Evolutionary conservation across 2,329 filamentous ascomycete species (phyloP).

Genomic region (Bipolaris victoriae): DNA sequence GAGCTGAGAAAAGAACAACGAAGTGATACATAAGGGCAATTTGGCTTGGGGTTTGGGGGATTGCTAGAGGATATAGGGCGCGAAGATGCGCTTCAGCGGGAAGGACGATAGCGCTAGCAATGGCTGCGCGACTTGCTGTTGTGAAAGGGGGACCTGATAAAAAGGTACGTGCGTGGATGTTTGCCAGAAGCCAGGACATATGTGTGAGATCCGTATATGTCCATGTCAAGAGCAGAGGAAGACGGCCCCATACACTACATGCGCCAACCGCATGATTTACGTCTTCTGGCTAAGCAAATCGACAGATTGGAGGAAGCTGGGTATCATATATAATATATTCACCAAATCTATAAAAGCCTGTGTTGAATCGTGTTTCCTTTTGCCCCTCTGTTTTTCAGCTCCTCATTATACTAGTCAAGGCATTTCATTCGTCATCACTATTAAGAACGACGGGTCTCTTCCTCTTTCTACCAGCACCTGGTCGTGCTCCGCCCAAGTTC

Average conservation of each 20-base stretch:
- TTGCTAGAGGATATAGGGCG: neutral
- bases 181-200: no score
- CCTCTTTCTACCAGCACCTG: constrained; percentile 18
- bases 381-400: neutral
- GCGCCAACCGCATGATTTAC: neutral
- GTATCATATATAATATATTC: neutral
- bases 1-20: neutral
- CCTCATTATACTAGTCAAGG: neutral
- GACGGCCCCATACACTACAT: neutral
- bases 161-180: no score
- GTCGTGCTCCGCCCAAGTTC: constrained; percentile 14
- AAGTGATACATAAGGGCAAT: neutral
- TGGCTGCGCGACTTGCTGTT: neutral
- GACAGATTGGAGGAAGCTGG: neutral
- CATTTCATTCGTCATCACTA: constrained; percentile 21
- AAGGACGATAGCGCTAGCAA: neutral
- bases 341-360: neutral
- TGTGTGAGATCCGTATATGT: neutral
- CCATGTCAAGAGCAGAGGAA: neutral
- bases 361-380: neutral
- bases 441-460: constrained; percentile 20
- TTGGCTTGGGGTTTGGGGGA: neutral
- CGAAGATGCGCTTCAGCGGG: neutral
- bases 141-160: no score
- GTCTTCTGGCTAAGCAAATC: neutral